These are phyloP conservation scores for Coffea humblotiana DNA, from an alignment of 305 asterid genomes.

Conservation along the genomic window DNA sequence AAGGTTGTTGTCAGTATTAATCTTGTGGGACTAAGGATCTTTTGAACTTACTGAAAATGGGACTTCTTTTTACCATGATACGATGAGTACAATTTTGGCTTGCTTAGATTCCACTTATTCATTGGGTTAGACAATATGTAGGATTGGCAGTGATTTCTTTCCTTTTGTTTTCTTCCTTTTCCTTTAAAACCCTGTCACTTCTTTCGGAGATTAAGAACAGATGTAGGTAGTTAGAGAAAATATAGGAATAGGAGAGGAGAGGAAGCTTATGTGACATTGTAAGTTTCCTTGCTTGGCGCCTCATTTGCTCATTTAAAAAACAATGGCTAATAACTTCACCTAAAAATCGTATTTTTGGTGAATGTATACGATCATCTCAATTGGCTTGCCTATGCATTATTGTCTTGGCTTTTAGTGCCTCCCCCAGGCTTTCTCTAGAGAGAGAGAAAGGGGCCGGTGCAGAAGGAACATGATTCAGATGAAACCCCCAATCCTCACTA, in stretches of 20 bases:
- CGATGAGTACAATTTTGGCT: too few species aligned
- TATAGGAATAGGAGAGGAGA: neutral
- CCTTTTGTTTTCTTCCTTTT: neutral
- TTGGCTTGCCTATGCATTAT: neutral
- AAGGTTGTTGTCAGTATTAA: neutral
- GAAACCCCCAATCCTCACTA: too few species aligned
- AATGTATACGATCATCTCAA: neutral
- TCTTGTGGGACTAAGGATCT: neutral
- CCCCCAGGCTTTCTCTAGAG: too few species aligned
- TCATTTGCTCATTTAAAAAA: neutral
- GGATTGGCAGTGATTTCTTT: neutral
- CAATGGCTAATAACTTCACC: neutral
- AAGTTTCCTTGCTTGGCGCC: neutral
- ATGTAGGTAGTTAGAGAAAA: neutral
- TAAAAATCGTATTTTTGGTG: neutral
- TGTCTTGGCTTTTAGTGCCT: too few species aligned
- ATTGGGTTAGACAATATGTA: neutral
- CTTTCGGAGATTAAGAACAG: neutral
- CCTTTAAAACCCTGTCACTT: neutral
- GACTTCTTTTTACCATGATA: too few species aligned
- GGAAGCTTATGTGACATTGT: neutral
- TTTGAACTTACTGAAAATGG: too few species aligned
- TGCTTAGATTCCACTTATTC: too few species aligned
- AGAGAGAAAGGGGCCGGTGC: too few species aligned
- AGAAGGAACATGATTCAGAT: too few species aligned